Evolutionary conservation across 371 early-diverging fungal species (phyloP), one percentile per base, ranked within the genome.

Genomic region (Saksenaea vasiformis): DNA sequence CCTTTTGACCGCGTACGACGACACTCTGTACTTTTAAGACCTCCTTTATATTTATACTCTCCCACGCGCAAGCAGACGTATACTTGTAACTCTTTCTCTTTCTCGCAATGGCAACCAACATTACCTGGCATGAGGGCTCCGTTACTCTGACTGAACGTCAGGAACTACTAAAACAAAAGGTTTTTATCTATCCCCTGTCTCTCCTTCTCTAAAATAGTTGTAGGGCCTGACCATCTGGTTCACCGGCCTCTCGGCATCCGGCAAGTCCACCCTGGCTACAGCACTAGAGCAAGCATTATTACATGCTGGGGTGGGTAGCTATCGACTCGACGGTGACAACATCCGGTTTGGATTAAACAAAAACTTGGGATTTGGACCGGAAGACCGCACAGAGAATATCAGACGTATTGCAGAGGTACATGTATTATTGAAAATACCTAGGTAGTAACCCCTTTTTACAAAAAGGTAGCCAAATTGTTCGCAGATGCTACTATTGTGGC

Each of bases 321-420:
- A 97, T 73, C 90, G 96, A 19, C 87, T 97, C 43, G 97, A 97
- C 69, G 97, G 97, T 58, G 97, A 97, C 81, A 97, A 97, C 75
- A 90, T 97, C 60, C 91, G 97, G 26, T 95, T 96, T 62, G 97
- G 97, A 17, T 80, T 97, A 62, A 97, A 97, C 85, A 94, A 94
- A 80, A 91, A 96, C 73, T 83, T 96, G 47, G 95, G 94, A 22
- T 95, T 95, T 71, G 90, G 93, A 41, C 92, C 93, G 55, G 91
- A 90, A 37, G 97, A 95, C 65, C 90, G 97, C 55, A 89, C 89
- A 0, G 97, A 96, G 69, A 96, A 96, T 84, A 96, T 96, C 71
- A 89, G 97, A 54, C 87, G 97, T 58, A 94, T 96, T 64, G 87
- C 92, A 9, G 96, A 96, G 78, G 94, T 88, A 74, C 26, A n/a